A percentile compares a stretch with the other conserved stretches of the same genome.
Evolutionary conservation across 352 stramenopile species (phyloP).

Genomic region (Phytophthora constricta): DNA sequence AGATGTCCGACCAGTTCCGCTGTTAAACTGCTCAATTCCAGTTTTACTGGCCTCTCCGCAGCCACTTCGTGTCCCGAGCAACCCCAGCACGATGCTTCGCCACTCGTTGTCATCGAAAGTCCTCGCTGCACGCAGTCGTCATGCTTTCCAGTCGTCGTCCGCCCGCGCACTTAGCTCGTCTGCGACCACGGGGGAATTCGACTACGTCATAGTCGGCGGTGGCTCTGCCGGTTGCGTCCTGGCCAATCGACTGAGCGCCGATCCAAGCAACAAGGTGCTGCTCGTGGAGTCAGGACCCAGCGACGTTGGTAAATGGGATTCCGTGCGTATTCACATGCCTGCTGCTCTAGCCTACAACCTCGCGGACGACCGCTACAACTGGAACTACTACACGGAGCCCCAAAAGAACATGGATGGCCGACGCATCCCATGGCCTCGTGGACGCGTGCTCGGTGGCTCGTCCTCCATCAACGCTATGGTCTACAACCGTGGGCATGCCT

Average conservation of each 20-base stretch:
- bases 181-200: constrained; percentile 50
- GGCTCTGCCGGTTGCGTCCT: constrained; percentile 91
- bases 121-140: neutral
- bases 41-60: neutral
- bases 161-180: constrained; percentile 37
- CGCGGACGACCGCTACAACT: constrained; percentile 86
- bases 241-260: constrained; percentile 85
- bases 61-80: neutral
- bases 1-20: neutral
- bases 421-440: constrained; percentile 75
- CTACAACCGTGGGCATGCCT: constrained; percentile 84
- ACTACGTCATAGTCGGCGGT: constrained; percentile 94
- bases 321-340: constrained; percentile 89
- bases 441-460: constrained; percentile 85
- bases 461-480: constrained; percentile 91
- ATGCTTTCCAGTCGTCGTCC: neutral
- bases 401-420: constrained; percentile 84
- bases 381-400: constrained; percentile 82
- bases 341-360: constrained; percentile 86
- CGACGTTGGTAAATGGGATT: constrained; percentile 83
- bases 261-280: constrained; percentile 85
- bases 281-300: constrained; percentile 90
- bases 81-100: constrained; percentile 25
- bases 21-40: neutral
- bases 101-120: constrained; percentile 5